Conservation (phyloP, 176 grass and related monocot species). For the Carex scoparia region DNA sequence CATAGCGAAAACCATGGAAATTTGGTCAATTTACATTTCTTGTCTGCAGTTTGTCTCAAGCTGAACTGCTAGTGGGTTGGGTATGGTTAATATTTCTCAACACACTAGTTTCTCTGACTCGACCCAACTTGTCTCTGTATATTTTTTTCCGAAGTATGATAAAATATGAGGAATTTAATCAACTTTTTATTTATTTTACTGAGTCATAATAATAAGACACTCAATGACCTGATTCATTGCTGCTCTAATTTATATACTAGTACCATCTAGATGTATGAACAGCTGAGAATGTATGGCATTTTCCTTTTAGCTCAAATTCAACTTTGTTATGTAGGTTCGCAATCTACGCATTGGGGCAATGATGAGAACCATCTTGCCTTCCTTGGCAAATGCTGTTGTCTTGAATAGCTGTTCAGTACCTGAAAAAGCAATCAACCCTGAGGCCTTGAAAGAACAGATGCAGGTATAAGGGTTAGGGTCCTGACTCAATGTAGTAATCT, state of each 20-base stretch:
- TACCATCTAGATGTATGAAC: neutral
- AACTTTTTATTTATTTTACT: neutral
- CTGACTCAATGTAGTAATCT: neutral
- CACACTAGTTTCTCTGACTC: neutral
- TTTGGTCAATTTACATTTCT: neutral
- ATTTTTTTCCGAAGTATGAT: neutral
- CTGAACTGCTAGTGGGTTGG: slow-evolving; percentile 23
- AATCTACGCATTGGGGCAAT: slow-evolving; percentile 93
- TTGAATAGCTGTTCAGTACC: slow-evolving; percentile 37
- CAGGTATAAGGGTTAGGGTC: slow-evolving; percentile 41
- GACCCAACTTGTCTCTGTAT: neutral
- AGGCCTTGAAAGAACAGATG: slow-evolving; percentile 58
- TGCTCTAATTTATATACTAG: neutral
- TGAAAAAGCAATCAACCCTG: slow-evolving; percentile 32
- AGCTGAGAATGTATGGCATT: neutral
- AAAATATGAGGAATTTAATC: neutral
- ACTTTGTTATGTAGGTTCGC: slow-evolving; percentile 48
- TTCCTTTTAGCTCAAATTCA: neutral
- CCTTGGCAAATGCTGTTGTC: slow-evolving; percentile 85
- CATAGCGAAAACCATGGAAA: neutral
- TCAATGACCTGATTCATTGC: neutral
- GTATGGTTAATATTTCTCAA: slow-evolving; percentile 18
- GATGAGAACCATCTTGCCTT: slow-evolving; percentile 93
- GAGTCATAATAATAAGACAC: neutral
- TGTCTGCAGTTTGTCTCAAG: neutral